Conservation (phyloP, 1,139 yeast genomes). For the Wickerhamomyces sp. region DNA sequence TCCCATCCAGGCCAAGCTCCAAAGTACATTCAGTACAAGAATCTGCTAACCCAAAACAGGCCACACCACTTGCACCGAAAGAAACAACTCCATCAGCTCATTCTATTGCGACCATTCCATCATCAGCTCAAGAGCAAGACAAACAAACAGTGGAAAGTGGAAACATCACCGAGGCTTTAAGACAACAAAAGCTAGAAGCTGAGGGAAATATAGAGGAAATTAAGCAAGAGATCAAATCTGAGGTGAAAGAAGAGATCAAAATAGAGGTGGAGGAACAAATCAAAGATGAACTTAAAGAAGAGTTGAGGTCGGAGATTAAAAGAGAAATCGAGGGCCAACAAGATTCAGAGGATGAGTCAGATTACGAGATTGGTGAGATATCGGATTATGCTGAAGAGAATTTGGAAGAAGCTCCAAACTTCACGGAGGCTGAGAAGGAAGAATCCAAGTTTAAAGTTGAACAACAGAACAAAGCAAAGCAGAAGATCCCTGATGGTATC, state of each 20-base stretch:
- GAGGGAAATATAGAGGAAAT: too few species aligned
- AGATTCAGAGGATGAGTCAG: neutral
- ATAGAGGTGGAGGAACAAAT: neutral
- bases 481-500: constrained; percentile 16
- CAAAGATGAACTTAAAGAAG: neutral
- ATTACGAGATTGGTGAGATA: neutral
- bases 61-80: too few species aligned
- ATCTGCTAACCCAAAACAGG: too few species aligned
- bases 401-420: constrained; percentile 10
- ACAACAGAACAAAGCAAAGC: constrained; percentile 14
- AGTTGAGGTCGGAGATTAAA: neutral
- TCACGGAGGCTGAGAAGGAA: constrained; percentile 16
- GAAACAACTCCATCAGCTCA: too few species aligned
- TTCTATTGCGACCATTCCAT: too few species aligned
- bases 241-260: neutral
- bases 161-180: too few species aligned
- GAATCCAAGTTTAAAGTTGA: constrained; percentile 15
- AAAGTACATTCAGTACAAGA: too few species aligned
- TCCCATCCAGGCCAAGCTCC: too few species aligned
- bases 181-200: too few species aligned
- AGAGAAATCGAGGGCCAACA: neutral
- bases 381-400: neutral
- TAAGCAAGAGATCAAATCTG: neutral
- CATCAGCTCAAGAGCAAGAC: too few species aligned
- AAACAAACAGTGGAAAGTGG: too few species aligned